Conservation (phyloP, 768 basidiomycete genomes). For the Hericium coralloides region DNA sequence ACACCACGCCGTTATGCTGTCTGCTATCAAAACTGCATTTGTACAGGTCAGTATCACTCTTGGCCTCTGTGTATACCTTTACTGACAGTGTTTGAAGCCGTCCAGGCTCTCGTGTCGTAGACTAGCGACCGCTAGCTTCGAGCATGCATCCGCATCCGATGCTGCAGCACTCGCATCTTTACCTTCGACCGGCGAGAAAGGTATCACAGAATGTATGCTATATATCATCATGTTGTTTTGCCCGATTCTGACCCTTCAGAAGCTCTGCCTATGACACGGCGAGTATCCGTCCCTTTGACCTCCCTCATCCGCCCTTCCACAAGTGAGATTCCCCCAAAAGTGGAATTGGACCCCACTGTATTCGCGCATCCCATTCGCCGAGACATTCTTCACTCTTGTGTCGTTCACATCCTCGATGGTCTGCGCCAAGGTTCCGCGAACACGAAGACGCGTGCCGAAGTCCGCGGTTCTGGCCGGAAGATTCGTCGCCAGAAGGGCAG, state of each 20-base stretch:
- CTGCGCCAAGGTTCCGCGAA: constrained; percentile 88
- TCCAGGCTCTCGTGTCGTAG: neutral
- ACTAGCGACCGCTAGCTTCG: neutral
- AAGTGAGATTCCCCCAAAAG: constrained; percentile 32
- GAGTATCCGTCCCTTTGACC: constrained; percentile 55
- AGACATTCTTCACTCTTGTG: constrained; percentile 90
- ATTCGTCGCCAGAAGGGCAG: constrained; percentile 88
- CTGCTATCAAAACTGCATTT: constrained; percentile 15
- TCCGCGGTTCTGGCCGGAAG: constrained; percentile 83
- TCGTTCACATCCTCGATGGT: constrained; percentile 79
- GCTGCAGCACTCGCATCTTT: too few relatives aligned
- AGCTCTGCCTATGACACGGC: constrained; percentile 17
- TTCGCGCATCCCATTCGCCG: constrained; percentile 85
- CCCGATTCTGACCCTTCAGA: neutral
- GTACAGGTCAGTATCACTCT: constrained; percentile 13
- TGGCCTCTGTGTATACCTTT: neutral
- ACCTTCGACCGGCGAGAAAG: too few relatives aligned
- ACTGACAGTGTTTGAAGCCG: neutral
- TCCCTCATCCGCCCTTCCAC: constrained; percentile 40
- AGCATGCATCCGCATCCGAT: too few relatives aligned
- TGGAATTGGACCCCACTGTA: constrained; percentile 67
- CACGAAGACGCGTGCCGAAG: constrained; percentile 89
- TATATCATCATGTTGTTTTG: neutral
- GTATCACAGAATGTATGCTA: neutral
- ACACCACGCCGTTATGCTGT: constrained; percentile 14